phyloP scores from a whole-genome alignment of 768 basidiomycete species.

The Lactarius hatsudake region DNA sequence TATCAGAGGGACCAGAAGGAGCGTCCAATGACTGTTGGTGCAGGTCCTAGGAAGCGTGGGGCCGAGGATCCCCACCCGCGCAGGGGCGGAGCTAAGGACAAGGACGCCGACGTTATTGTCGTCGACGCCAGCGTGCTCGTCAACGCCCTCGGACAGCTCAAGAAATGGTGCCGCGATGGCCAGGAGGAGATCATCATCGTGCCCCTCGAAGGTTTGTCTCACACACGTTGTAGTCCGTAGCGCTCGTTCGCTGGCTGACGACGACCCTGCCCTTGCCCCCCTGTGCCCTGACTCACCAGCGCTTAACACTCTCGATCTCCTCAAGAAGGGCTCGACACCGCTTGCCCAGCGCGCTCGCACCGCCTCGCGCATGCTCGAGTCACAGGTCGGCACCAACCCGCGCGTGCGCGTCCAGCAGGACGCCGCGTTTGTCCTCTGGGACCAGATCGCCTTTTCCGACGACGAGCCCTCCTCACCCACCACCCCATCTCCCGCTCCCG shows the following conservation, averaged over 20 bases:
- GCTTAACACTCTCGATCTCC: conserved; percentile 84
- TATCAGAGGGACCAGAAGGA: conserved; percentile 13
- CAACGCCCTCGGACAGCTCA: conserved; percentile 72
- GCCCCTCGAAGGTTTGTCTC: conserved; percentile 77
- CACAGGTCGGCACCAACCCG: conserved; percentile 78
- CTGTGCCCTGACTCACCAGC: conserved; percentile 45
- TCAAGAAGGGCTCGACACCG: conserved; percentile 84
- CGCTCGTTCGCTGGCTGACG: background rate
- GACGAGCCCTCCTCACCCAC: conserved; percentile 22
- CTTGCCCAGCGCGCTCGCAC: conserved; percentile 81
- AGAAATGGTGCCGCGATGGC: conserved; percentile 77
- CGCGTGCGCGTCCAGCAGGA: conserved; percentile 81
- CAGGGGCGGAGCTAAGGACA: conserved; percentile 28
- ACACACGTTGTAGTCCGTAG: background rate
- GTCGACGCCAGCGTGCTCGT: conserved; percentile 82
- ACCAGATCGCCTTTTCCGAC: conserved; percentile 57
- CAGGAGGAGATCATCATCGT: conserved; percentile 77
- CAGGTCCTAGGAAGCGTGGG: conserved; percentile 9
- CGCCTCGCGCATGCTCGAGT: conserved; percentile 86
- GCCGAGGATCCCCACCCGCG: background rate
- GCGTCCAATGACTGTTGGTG: background rate
- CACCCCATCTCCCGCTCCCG: conserved; percentile 30
- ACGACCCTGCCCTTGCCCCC: background rate
- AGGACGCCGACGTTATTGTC: conserved; percentile 73
- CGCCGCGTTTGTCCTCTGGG: conserved; percentile 82